phyloP scores from a whole-genome alignment of 345 rosid genomes.

The Salix purpurea region DNA sequence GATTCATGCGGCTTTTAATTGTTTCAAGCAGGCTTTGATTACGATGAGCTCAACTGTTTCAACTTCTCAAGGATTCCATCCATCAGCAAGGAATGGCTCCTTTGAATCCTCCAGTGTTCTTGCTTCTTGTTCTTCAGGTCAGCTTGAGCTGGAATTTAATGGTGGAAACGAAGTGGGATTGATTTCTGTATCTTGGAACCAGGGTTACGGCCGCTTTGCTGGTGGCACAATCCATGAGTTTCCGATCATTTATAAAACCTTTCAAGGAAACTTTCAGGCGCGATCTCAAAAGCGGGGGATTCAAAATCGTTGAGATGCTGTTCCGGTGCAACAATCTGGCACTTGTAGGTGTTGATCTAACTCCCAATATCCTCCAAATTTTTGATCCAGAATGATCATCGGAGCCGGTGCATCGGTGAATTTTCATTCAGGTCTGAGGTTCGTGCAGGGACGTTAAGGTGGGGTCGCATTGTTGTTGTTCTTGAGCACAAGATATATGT shows the following conservation, averaged over 20 bases:
- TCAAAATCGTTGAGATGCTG: too few species aligned
- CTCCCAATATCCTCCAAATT: conserved; percentile 37
- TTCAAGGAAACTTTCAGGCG: too few species aligned
- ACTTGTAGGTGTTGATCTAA: too few species aligned
- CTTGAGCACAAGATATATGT: conserved; percentile 87
- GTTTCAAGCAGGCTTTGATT: conserved; percentile 20
- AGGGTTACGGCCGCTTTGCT: conserved; percentile 34
- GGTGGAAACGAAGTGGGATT: conserved; percentile 46
- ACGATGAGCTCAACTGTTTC: conserved; percentile 53
- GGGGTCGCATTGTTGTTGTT: conserved; percentile 71
- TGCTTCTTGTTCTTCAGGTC: conserved; percentile 29
- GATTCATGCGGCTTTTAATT: conserved; percentile 7
- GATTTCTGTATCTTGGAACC: conserved; percentile 80
- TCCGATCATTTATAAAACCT: too few species aligned
- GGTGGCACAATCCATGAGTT: too few species aligned
- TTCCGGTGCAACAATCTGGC: too few species aligned
- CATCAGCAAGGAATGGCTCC: neutral
- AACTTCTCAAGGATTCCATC: conserved; percentile 21
- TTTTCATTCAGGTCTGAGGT: conserved; percentile 34
- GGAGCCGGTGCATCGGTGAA: conserved; percentile 79
- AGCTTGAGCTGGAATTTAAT: conserved; percentile 29
- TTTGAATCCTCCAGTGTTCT: conserved; percentile 25
- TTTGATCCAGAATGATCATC: conserved; percentile 88
- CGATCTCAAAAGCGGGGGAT: too few species aligned
- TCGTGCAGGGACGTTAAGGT: conserved; percentile 68